phyloP scores from a whole-genome alignment of 306 rosid species.

The Geum urbanum region DNA sequence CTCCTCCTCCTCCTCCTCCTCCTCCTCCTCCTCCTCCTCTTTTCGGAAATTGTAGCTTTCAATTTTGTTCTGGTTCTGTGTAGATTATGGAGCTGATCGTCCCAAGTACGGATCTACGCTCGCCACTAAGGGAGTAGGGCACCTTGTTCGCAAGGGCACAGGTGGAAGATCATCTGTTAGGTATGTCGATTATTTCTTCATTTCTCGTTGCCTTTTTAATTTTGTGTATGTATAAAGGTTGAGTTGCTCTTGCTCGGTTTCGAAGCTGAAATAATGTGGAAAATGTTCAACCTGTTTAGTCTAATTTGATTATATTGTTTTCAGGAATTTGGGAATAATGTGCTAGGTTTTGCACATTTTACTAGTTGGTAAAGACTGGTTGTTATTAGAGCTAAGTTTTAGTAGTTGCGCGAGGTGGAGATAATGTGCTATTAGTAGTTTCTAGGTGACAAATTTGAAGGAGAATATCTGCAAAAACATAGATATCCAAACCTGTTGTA shows the following conservation, averaged over 20 bases:
- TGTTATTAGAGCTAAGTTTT: neutral
- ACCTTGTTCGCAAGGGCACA: conserved; percentile 93
- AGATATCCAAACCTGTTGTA: neutral
- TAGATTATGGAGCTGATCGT: conserved; percentile 65
- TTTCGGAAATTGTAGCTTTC: neutral
- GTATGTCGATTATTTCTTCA: conserved; percentile 26
- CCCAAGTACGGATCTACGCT: conserved; percentile 61
- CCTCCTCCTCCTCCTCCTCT: neutral
- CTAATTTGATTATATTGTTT: neutral
- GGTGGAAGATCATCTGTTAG: conserved; percentile 99
- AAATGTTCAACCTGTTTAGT: neutral
- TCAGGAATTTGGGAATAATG: neutral
- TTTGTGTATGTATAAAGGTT: neutral
- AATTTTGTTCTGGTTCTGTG: conserved; percentile 8
- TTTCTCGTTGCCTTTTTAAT: neutral
- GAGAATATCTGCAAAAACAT: neutral
- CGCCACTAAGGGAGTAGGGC: conserved; percentile 76
- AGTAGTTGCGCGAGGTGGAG: neutral
- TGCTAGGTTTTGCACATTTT: neutral
- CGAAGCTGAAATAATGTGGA: conserved; percentile 8
- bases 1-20: neutral
- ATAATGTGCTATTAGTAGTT: neutral
- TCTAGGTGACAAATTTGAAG: neutral
- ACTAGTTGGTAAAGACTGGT: neutral
- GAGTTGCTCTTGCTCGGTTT: conserved; percentile 4